Base-by-base conservation (phyloP, 2,329 filamentous ascomycete genomes). In the Alternaria panax region DNA sequence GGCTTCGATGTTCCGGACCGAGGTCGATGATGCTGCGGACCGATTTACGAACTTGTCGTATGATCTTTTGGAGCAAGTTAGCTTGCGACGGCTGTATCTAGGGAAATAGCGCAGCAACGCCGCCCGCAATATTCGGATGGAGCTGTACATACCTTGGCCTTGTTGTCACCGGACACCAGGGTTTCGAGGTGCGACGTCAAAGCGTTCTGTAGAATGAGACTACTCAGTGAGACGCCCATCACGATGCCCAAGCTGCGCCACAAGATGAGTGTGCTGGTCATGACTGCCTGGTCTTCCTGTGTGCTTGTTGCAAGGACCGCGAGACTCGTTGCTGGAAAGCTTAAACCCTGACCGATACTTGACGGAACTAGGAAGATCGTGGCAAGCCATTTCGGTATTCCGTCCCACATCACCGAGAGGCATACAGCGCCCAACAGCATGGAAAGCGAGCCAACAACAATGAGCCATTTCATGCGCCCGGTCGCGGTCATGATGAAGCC, bases 231-330 rank as follows among this genome's bases (percentile, higher is more conserved):
- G 43, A 93, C 86, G n/a, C 91, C 91, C 70, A 93, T 83, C 1
- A 93, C 90, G 56, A 84, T 85, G 7, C 91, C 91, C 5, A 93
- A 77, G 58, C 86, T 87, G 54, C 91, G 85, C 87, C 89, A 92
- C 18, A 93, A 79, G 18, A 90, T 85, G 60, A 93, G 80, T 0
- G 90, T 92, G 53, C 85, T 87, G 1, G 90, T 91, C 68, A 81
- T 79, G 20, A 82, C 80, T 0, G 80, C 80, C 61, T 82, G 80
- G 11, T 83, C 81, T 28, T 77, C 77, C 59, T 80, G 76, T 5
- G 73, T 73, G 50, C 79, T 81, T 12, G 79, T 76, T 1, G 80
- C 78, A 4, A 83, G 73, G 9, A 80, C 75, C 2, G 77, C 77
- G 30, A 82, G 73, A 16, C 75, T 79, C 6, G 75, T 72, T 2